These are phyloP conservation scores for Paxillus ammoniavirescens DNA, from an alignment of 768 basidiomycete species.

Conservation along the genomic window DNA sequence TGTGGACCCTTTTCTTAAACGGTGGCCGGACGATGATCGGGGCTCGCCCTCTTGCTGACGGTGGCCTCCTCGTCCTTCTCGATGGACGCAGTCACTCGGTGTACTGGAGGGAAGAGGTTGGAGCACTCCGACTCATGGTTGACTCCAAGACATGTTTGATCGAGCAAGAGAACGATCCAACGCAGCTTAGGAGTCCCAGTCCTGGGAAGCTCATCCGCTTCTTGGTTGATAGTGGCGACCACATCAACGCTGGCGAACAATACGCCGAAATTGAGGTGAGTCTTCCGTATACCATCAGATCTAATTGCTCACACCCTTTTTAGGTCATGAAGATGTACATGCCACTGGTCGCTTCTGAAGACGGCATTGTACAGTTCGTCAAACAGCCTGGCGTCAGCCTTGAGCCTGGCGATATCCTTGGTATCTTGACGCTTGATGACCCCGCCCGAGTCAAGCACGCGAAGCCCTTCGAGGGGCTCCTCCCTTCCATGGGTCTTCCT, in stretches of 20 bases:
- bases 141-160: constrained; percentile 98
- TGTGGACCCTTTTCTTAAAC: constrained; percentile 95
- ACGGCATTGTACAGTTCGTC: constrained; percentile 91
- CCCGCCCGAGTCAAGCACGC: constrained; percentile 96
- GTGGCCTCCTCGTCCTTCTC: constrained; percentile 87
- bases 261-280: constrained; percentile 97
- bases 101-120: constrained; percentile 98
- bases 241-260: constrained; percentile 93
- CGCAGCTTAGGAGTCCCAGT: constrained; percentile 91
- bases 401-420: constrained; percentile 95
- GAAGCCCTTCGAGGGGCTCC: constrained; percentile 94
- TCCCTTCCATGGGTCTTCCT: constrained; percentile 85
- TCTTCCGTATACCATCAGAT: background rate
- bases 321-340: constrained; percentile 99
- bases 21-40: constrained; percentile 92
- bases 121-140: constrained; percentile 86
- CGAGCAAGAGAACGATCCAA: constrained; percentile 99
- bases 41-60: constrained; percentile 89
- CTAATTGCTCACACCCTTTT: constrained; percentile 1
- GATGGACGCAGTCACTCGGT: constrained; percentile 95
- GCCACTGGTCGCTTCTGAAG: constrained; percentile 92
- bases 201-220: constrained; percentile 95
- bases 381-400: constrained; percentile 98
- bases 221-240: constrained; percentile 96
- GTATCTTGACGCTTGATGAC: constrained; percentile 94